Conservation (phyloP, 305 asterid genomes). For the Fraxinus latifolia region DNA sequence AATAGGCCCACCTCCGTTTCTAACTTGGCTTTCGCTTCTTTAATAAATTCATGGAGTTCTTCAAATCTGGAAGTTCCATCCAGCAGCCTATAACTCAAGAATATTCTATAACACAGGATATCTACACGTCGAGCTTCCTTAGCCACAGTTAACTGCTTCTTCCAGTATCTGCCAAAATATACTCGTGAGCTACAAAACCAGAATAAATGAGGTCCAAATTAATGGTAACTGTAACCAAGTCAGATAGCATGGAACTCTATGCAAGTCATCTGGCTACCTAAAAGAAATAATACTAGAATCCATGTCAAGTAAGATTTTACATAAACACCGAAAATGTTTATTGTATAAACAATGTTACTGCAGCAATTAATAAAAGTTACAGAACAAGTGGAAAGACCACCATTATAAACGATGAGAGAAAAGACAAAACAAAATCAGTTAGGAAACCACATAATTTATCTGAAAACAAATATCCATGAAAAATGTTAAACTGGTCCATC, state of each 20-base stretch:
- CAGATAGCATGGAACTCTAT: neutral
- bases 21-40: constrained; percentile 71
- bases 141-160: constrained; percentile 78
- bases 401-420: neutral
- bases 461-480: neutral
- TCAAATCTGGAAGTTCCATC: constrained; percentile 72
- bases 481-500: neutral
- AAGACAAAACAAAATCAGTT: neutral
- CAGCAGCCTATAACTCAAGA: constrained; percentile 72
- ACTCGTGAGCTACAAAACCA: neutral
- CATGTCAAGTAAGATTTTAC: neutral
- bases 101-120: constrained; percentile 69
- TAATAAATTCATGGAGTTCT: constrained; percentile 70
- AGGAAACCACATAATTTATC: neutral
- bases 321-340: neutral
- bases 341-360: neutral
- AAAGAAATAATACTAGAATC: neutral
- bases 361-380: neutral
- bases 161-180: constrained; percentile 64
- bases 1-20: constrained; percentile 89
- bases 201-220: neutral
- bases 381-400: neutral
- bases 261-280: neutral
- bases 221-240: neutral
- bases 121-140: constrained; percentile 92